Percentiles rank a stretch among this genome's conserved stretches.
phyloP scores from a whole-genome alignment of 305 asterid species.

The Fraxinus paxiana region DNA sequence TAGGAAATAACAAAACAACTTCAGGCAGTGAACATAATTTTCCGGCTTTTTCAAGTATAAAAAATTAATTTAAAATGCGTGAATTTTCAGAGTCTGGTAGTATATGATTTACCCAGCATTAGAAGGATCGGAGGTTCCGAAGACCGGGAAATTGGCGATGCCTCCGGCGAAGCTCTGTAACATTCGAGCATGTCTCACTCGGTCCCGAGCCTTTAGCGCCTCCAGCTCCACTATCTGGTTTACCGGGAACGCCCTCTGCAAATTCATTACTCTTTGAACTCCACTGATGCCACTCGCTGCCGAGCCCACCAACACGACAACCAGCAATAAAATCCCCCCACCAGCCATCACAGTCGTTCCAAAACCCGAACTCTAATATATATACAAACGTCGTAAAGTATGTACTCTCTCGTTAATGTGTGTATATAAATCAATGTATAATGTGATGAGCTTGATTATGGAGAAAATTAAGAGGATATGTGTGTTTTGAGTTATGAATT shows the following conservation, averaged over 20 bases:
- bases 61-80: neutral
- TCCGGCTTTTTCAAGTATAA: neutral
- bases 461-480: neutral
- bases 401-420: neutral
- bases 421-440: neutral
- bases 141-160: conserved; percentile 67
- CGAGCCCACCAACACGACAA: conserved; percentile 25
- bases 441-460: neutral
- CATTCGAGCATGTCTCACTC: conserved; percentile 74
- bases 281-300: conserved; percentile 35
- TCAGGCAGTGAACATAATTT: neutral
- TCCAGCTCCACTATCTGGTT: conserved; percentile 55
- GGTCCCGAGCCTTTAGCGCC: conserved; percentile 64
- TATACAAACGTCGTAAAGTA: neutral
- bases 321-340: conserved; percentile 30
- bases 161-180: conserved; percentile 75
- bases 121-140: conserved; percentile 74
- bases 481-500: too few species aligned
- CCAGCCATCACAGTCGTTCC: conserved; percentile 51
- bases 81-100: neutral
- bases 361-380: conserved; percentile 5
- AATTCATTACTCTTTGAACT: conserved; percentile 42
- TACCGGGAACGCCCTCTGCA: conserved; percentile 66
- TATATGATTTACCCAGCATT: conserved; percentile 51
- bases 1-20: neutral